Percentiles rank a stretch among this genome's conserved stretches.
Evolutionary conservation across 192 early-diverging fungal species (phyloP).

Genomic region (Gryganskiella cystojenkinii): DNA sequence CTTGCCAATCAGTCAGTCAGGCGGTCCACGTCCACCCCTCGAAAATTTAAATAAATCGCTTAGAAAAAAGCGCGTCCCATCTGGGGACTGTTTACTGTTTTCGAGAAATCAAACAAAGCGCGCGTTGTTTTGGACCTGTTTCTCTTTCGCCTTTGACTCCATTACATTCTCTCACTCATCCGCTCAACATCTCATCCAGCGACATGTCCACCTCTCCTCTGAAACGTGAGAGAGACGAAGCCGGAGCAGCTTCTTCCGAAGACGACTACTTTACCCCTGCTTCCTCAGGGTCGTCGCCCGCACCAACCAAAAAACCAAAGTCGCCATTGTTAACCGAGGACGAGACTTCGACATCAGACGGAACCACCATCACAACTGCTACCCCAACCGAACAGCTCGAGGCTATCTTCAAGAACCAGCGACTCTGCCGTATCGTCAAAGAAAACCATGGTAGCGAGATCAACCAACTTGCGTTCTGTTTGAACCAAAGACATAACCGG

Average conservation of each 20-base stretch:
- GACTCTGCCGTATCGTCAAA: slow-evolving; percentile 87
- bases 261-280: slow-evolving; percentile 46
- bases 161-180: too few relatives aligned
- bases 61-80: too few relatives aligned
- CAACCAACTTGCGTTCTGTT: slow-evolving; percentile 78
- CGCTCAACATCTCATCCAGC: slow-evolving; percentile 5
- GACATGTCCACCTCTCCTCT: slow-evolving; percentile 1
- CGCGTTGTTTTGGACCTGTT: too few relatives aligned
- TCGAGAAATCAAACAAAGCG: too few relatives aligned
- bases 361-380: not conserved
- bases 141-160: too few relatives aligned
- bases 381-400: slow-evolving; percentile 46
- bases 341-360: not conserved
- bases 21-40: too few relatives aligned
- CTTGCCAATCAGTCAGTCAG: not conserved
- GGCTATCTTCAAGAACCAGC: slow-evolving; percentile 76
- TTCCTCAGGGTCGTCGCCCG: slow-evolving; percentile 42
- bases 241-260: slow-evolving; percentile 15
- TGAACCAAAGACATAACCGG: slow-evolving; percentile 68
- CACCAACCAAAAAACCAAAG: slow-evolving; percentile 40
- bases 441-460: slow-evolving; percentile 89
- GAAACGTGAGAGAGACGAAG: slow-evolving; percentile 40
- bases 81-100: too few relatives aligned
- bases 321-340: slow-evolving; percentile 13
- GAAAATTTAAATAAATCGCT: too few relatives aligned